Base-by-base conservation (phyloP, 768 basidiomycete species). In the Chalciporus sphaerocephalus region DNA sequence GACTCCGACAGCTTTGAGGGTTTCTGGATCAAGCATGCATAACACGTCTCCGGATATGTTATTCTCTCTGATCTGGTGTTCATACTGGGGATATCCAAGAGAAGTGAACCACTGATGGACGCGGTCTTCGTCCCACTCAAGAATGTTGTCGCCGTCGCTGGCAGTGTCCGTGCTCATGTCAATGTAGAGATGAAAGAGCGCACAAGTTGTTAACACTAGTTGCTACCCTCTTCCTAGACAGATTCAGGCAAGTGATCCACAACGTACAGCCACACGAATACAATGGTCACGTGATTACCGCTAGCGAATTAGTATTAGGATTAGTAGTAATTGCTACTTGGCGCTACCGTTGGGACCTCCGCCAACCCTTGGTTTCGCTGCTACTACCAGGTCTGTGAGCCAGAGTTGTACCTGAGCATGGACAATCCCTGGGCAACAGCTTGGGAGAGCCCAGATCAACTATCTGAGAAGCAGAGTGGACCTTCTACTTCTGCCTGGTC, bases 31-130 rank as follows among this genome's bases (percentile, higher is more conserved):
- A 38, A 97, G 75, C 56, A 87, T 71, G 51, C 86, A 82, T 6
- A 99, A 77, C 2, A 91, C 81, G 52, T 97, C 93, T 44, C 96
- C 96, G 15, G 86, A 85, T 53, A 99, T 90, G 51, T 81, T 86
- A 65, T 99, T 88, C 62, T 93, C 95, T 75, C 78, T 76, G 56
- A 97, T 79, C 68, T 88, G 81, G 32, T 68, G 68, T 64, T 92
- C 85, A 63, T 96, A 96, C 60, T 93, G 89, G 2, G 85, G 78
- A 64, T 84, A 87, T 4, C 93, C 94, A 34, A 95, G 74, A 24
- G 71, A 73, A 17, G 77, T 69, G 46, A 95, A 69, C 81, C 88
- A 93, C n/a, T 66, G 65, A 48, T 90, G 82, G 5, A 97, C 94
- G 51, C 85, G 83, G 40, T 72, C 62, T 65, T 88, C 86, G 60